A percentile compares a stretch with the other conserved stretches of the same genome.
Evolutionary conservation across 192 early-diverging fungal genomes (phyloP).

Genomic region (Linnemannia zychae): DNA sequence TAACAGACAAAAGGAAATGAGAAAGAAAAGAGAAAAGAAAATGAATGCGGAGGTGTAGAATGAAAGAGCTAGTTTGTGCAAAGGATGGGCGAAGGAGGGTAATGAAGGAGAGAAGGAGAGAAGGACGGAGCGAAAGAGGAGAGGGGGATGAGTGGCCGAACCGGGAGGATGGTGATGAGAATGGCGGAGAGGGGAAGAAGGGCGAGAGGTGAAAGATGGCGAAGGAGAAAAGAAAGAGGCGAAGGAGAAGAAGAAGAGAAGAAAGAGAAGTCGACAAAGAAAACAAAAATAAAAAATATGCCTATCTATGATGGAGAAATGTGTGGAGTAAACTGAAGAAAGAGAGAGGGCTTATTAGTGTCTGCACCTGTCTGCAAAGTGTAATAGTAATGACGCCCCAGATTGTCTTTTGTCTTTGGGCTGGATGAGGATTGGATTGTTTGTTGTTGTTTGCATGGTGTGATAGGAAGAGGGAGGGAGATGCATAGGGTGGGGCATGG

Average conservation of each 20-base stretch:
- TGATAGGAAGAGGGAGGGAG: background rate
- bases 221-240: background rate
- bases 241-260: background rate
- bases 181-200: background rate
- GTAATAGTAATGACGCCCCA: too few species aligned
- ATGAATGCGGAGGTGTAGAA: background rate
- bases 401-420: background rate
- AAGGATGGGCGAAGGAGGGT: background rate
- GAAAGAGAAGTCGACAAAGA: background rate
- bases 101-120: background rate
- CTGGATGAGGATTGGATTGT: slow-evolving; percentile 9
- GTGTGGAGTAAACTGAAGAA: background rate
- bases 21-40: background rate
- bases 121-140: background rate
- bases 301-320: background rate
- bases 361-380: background rate
- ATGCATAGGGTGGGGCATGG: background rate
- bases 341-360: background rate
- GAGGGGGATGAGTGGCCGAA: background rate
- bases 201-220: background rate
- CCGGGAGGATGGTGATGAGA: background rate
- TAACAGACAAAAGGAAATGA: background rate
- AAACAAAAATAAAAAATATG: background rate
- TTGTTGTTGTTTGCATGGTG: background rate
- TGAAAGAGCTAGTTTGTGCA: background rate